phyloP scores from a whole-genome alignment of 2,329 filamentous ascomycete genomes.

The Teratosphaeria zuluensis region DNA sequence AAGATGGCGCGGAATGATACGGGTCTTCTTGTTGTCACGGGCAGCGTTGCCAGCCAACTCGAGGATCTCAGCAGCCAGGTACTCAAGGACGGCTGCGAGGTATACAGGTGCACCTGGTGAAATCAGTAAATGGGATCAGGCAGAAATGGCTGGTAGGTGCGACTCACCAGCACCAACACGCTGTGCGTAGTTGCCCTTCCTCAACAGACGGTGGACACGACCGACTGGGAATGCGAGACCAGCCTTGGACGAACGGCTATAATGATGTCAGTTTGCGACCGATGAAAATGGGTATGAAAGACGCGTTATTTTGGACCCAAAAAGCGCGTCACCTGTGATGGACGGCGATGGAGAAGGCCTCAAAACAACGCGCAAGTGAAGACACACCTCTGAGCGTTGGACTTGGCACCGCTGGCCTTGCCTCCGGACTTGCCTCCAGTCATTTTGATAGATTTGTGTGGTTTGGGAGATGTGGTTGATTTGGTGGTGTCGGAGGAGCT shows the following conservation, averaged over 20 bases:
- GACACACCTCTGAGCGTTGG: constrained; percentile 92
- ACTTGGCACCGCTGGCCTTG: constrained; percentile 97
- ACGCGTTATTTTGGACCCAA: constrained; percentile 22
- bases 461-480: constrained; percentile 27
- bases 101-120: constrained; percentile 73
- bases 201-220: constrained; percentile 96
- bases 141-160: constrained; percentile 1
- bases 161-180: constrained; percentile 85
- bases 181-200: constrained; percentile 99
- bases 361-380: constrained; percentile 9
- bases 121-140: constrained; percentile 14
- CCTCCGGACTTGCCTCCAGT: constrained; percentile 99
- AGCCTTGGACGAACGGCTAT: constrained; percentile 94
- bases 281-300: constrained; percentile 13
- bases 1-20: constrained; percentile 98
- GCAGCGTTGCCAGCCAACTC: constrained; percentile 98
- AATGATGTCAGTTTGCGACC: constrained; percentile 33
- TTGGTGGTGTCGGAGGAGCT: constrained; percentile 20
- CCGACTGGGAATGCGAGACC: constrained; percentile 98
- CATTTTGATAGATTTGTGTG: constrained; percentile 66
- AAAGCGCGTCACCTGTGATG: constrained; percentile 34
- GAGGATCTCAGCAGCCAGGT: constrained; percentile 96
- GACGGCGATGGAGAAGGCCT: constrained; percentile 9
- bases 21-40: constrained; percentile 99
- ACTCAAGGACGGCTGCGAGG: constrained; percentile 94